Evolutionary conservation across 257 asterid species (phyloP).

Genomic region (Fraxinus excelsior): DNA sequence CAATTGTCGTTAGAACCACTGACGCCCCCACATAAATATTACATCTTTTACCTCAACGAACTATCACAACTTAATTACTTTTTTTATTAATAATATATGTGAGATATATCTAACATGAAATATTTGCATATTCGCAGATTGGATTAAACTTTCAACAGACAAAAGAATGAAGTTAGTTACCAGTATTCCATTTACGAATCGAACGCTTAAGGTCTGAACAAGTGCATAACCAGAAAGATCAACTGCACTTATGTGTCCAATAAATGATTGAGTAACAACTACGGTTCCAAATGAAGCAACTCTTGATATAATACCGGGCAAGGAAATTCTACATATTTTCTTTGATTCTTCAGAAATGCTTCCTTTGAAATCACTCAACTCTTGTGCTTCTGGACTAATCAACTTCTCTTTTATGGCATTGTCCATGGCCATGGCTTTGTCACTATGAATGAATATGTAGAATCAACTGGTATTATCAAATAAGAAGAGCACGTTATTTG

Average conservation of each 20-base stretch:
- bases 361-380: slow-evolving; percentile 29
- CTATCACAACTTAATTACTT: too few species aligned
- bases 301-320: slow-evolving; percentile 57
- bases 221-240: slow-evolving; percentile 74
- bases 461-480: too few species aligned
- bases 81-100: too few species aligned
- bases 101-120: too few species aligned
- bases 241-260: slow-evolving; percentile 54
- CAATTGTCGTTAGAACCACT: too few species aligned
- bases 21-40: too few species aligned
- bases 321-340: slow-evolving; percentile 69
- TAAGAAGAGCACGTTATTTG: too few species aligned
- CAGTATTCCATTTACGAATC: slow-evolving; percentile 64
- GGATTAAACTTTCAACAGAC: too few species aligned
- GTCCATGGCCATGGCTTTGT: slow-evolving; percentile 32
- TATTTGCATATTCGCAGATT: too few species aligned
- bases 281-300: slow-evolving; percentile 60
- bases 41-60: too few species aligned
- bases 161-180: slow-evolving; percentile 28
- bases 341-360: slow-evolving; percentile 49
- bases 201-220: slow-evolving; percentile 57
- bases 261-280: slow-evolving; percentile 59
- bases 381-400: slow-evolving; percentile 29
- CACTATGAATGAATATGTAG: neutral
- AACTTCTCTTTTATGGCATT: slow-evolving; percentile 33